Evolutionary conservation across 176 grass and related monocot species (phyloP), one percentile per base, ranked within the genome.

Genomic region (Bromus sterilis): DNA sequence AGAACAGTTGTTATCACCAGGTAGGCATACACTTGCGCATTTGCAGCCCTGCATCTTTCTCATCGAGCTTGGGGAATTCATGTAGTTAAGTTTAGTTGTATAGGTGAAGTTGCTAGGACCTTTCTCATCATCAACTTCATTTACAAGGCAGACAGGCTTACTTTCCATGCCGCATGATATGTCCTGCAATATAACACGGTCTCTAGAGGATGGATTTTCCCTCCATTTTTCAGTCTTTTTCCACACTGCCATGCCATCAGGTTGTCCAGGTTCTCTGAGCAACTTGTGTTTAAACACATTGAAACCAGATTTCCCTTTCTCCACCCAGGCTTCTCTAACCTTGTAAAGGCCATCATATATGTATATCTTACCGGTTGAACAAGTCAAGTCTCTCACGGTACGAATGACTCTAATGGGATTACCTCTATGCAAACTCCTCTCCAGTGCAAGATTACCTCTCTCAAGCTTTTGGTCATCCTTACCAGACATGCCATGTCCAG

Each of bases 391-490:
- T 84, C 56, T 93, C 41, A 85, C 91, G 11, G 91, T 97, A 42
- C 94, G 91, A 71, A 97, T 74, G 33, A 97, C 94, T 77, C 94
- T 94, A 63, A 97, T 89, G 39, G 58, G 63, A 86, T 97, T 97
- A 86, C 85, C 91, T 82, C 91, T 86, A 51, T 89, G 87, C 75
- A 97, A 83, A 74, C 94, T 97, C 63, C 73, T 94, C 62, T 94
- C 89, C 56, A 97, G 90, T 76, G 94, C 91, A 62, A 88, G 84
- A 87, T 97, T 97, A 78, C 94, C 94, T 72, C 88, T 94, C 74
- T 91, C 91, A 76, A 94, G 87, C 75, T 97, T 97, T 71, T 97
- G 94, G 75, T 97, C 91, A 86, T 94, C 71, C 78, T 97, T 91
- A 68, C 63, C 92, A 83, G 91, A 87, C 88, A 84, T 85, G 44